phyloP scores from a whole-genome alignment of 768 basidiomycete genomes.

The Podaxis sp. region DNA sequence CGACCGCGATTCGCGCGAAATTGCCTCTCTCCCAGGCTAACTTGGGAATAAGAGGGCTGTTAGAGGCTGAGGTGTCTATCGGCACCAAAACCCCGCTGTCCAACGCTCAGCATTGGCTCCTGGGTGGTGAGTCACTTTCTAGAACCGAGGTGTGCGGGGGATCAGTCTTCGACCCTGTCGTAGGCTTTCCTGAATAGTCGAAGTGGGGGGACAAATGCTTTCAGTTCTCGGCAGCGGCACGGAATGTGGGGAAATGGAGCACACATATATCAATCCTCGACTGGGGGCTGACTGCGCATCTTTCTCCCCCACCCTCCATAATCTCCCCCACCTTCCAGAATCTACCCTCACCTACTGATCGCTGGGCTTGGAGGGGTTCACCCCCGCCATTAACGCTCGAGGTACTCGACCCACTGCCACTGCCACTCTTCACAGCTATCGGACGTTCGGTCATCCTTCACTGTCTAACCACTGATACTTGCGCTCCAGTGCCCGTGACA shows the following conservation, averaged over 20 bases:
- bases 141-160: neutral
- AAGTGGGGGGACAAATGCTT: neutral
- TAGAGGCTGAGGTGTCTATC: neutral
- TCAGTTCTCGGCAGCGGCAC: neutral
- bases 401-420: neutral
- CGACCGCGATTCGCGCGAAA: neutral
- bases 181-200: neutral
- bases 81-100: neutral
- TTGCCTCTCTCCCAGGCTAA: neutral
- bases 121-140: neutral
- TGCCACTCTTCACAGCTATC: neutral
- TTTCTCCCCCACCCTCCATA: neutral
- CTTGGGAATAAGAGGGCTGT: neutral
- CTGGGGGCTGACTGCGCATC: neutral
- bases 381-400: conserved; percentile 10
- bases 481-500: neutral
- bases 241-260: neutral
- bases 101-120: neutral
- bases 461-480: neutral
- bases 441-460: neutral
- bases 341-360: neutral
- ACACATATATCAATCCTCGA: neutral
- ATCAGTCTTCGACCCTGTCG: neutral
- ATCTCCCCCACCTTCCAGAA: neutral
- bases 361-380: conserved; percentile 13